Evolutionary conservation across 2,329 filamentous ascomycete genomes (phyloP).

Genomic region (Hypoxylon sp.): DNA sequence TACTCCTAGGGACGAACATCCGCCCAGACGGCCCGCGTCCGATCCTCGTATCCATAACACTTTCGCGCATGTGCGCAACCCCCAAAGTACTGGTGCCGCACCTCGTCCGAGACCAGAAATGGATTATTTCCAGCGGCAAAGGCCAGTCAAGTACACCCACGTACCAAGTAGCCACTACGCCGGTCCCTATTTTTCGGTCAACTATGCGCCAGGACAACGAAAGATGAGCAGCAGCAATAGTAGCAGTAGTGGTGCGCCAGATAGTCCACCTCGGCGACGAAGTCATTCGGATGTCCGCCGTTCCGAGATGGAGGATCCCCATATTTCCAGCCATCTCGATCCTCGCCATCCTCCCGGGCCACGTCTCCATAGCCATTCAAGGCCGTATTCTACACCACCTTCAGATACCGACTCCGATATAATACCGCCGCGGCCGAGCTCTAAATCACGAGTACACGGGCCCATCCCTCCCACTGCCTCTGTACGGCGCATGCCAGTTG

Average conservation of each 20-base stretch:
- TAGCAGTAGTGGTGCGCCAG: conserved; percentile 56
- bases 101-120: conserved; percentile 51
- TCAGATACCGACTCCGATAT: conserved; percentile 49
- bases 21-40: conserved; percentile 42
- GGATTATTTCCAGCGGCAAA: conserved; percentile 59
- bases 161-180: conserved; percentile 49
- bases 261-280: conserved; percentile 61
- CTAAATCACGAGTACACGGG: conserved; percentile 43
- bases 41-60: conserved; percentile 53
- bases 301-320: conserved; percentile 53
- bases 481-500: conserved; percentile 47
- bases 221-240: conserved; percentile 51
- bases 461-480: conserved; percentile 44
- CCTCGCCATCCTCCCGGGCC: conserved; percentile 45
- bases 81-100: conserved; percentile 36
- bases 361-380: conserved; percentile 52
- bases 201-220: conserved; percentile 45
- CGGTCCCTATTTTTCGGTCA: conserved; percentile 46
- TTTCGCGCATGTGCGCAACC: conserved; percentile 53
- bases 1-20: conserved; percentile 56
- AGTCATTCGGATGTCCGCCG: conserved; percentile 68
- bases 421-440: conserved; percentile 36
- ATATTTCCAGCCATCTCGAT: conserved; percentile 40
- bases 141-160: conserved; percentile 52
- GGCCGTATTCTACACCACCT: conserved; percentile 43